Conservation (phyloP, 139 green algal species). For the Medakamo hakoo region DNA sequence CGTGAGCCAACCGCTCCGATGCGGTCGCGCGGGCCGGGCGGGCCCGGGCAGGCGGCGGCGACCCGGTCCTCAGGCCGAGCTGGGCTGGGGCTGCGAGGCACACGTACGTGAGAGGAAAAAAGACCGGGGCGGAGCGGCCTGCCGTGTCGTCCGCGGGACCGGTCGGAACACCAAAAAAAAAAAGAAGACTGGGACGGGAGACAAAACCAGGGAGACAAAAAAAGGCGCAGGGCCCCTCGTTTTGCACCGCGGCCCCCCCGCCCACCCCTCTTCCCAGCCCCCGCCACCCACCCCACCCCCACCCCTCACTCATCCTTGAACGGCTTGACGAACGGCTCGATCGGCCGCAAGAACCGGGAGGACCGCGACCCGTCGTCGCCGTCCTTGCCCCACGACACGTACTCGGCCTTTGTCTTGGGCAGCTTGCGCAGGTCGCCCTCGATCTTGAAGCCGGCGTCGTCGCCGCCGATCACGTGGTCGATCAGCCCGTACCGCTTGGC, state of each 20-base stretch:
- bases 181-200: not conserved
- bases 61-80: no score
- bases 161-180: no score
- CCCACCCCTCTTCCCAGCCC: no score
- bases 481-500: slow-evolving; percentile 92
- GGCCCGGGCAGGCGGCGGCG: no score
- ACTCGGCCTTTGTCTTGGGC: slow-evolving; percentile 51
- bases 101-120: no score
- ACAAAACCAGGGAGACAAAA: not conserved
- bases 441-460: slow-evolving; percentile 62
- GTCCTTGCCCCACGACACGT: slow-evolving; percentile 34
- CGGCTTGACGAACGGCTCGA: slow-evolving; percentile 33
- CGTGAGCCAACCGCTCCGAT: no score
- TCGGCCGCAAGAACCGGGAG: slow-evolving; percentile 20
- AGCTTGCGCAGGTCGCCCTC: slow-evolving; percentile 35
- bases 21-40: no score
- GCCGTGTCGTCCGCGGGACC: no score
- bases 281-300: no score
- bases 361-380: slow-evolving; percentile 19
- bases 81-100: no score
- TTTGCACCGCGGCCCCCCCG: no score
- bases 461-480: slow-evolving; percentile 90
- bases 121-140: no score
- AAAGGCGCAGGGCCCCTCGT: not conserved
- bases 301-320: not conserved